Evolutionary conservation across 1,284 basidiomycete genomes (phyloP).

Genomic region (Neolentinus lepideus): DNA sequence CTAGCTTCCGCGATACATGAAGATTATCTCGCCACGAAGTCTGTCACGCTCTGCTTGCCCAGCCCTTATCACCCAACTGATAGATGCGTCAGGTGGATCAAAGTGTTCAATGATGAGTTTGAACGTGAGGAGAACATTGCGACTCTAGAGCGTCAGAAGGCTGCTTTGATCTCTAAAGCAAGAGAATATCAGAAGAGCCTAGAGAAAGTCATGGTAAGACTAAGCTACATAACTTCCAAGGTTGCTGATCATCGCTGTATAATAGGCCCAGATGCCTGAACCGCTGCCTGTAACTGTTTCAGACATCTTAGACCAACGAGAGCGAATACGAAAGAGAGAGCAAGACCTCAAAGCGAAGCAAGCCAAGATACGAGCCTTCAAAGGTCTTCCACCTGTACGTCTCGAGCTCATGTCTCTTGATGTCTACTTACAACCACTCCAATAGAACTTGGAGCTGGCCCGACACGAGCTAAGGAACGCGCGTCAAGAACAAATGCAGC

Average conservation of each 20-base stretch:
- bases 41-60: slow-evolving; percentile 4
- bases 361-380: slow-evolving; percentile 35
- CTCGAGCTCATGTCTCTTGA: background rate
- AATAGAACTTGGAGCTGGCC: slow-evolving; percentile 39
- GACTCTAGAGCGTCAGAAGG: slow-evolving; percentile 28
- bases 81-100: slow-evolving; percentile 27
- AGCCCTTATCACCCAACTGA: background rate
- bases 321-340: slow-evolving; percentile 26
- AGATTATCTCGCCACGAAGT: slow-evolving; percentile 29
- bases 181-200: slow-evolving; percentile 37
- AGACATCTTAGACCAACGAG: slow-evolving; percentile 28
- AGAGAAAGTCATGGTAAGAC: slow-evolving; percentile 23
- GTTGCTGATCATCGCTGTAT: background rate
- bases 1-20: slow-evolving; percentile 27
- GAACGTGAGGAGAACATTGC: slow-evolving; percentile 19
- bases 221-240: background rate
- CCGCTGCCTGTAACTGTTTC: slow-evolving; percentile 27
- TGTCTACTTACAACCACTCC: background rate
- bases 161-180: slow-evolving; percentile 31
- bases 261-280: slow-evolving; percentile 24
- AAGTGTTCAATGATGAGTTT: slow-evolving; percentile 19
- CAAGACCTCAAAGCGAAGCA: slow-evolving; percentile 34
- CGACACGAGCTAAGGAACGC: slow-evolving; percentile 32
- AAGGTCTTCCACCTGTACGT: slow-evolving; percentile 40
- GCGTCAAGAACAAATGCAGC: slow-evolving; percentile 33